phyloP scores from a whole-genome alignment of 345 rosid genomes.

The Reutealis trisperma region DNA sequence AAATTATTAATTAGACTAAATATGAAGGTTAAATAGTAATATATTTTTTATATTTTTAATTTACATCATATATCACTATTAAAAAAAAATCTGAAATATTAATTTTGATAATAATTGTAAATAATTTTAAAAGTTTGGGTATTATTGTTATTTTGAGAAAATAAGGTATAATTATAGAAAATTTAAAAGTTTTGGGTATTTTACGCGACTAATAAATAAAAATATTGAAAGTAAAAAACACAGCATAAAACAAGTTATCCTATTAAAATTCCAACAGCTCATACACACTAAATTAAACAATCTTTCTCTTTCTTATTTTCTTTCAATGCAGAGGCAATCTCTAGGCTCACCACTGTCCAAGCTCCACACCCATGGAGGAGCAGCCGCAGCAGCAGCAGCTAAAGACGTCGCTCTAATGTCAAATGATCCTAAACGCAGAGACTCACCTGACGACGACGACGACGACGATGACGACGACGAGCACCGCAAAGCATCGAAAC shows the following conservation, averaged over 20 bases:
- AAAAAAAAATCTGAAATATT: too few species aligned
- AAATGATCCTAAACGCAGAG: slow-evolving; percentile 29
- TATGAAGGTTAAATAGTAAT: too few species aligned
- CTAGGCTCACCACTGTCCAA: slow-evolving; percentile 77
- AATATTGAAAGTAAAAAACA: not conserved
- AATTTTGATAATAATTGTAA: too few species aligned
- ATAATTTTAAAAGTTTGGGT: too few species aligned
- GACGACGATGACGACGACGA: slow-evolving; percentile 50
- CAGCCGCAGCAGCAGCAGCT: not conserved
- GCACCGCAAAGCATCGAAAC: slow-evolving; percentile 49
- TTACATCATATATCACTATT: too few species aligned
- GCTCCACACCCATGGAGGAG: slow-evolving; percentile 60
- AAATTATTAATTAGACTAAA: too few species aligned
- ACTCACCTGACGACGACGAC: slow-evolving; percentile 21
- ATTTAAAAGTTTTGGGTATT: too few species aligned
- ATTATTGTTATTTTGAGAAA: too few species aligned
- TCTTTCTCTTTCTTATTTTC: slow-evolving; percentile 25
- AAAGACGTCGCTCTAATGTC: slow-evolving; percentile 36
- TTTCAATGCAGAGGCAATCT: slow-evolving; percentile 87
- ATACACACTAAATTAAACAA: not conserved
- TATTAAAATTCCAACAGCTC: not conserved
- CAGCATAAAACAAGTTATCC: not conserved
- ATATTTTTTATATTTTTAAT: too few species aligned
- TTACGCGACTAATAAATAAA: too few species aligned
- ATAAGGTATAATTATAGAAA: too few species aligned